Conservation (phyloP, 2,329 filamentous ascomycete species). For the Grosmannia clavigera region DNA sequence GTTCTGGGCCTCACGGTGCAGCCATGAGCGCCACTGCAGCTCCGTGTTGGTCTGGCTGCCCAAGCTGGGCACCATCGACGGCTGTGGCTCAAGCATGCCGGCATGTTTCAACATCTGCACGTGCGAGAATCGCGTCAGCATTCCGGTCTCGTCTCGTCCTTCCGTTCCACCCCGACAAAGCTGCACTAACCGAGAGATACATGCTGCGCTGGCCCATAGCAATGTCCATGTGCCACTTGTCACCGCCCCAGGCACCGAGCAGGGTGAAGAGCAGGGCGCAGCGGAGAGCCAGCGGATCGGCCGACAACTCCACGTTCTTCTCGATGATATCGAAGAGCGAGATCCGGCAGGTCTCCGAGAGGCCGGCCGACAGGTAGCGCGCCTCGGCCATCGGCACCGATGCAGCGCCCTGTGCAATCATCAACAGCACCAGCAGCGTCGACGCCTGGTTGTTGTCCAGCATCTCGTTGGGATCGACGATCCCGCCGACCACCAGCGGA, state of each 20-base stretch:
- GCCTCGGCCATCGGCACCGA: slow-evolving; percentile 54
- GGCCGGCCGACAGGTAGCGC: slow-evolving; percentile 49
- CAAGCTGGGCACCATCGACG: slow-evolving; percentile 29
- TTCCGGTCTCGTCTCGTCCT: background rate
- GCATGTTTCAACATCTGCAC: slow-evolving; percentile 54
- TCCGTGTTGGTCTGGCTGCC: slow-evolving; percentile 30
- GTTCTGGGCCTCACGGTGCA: slow-evolving; percentile 50
- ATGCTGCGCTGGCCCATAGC: slow-evolving; percentile 62
- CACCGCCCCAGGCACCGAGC: slow-evolving; percentile 59
- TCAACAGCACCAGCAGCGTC: slow-evolving; percentile 53
- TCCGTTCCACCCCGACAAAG: background rate
- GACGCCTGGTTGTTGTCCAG: slow-evolving; percentile 54
- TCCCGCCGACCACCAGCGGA: slow-evolving; percentile 45
- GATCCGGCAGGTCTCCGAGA: slow-evolving; percentile 60
- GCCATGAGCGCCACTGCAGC: slow-evolving; percentile 51
- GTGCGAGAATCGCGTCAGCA: background rate
- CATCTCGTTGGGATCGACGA: slow-evolving; percentile 54
- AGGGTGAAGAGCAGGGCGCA: slow-evolving; percentile 56
- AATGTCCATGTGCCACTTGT: slow-evolving; percentile 70
- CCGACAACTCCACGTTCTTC: slow-evolving; percentile 56
- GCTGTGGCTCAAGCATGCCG: slow-evolving; percentile 47
- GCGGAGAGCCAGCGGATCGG: slow-evolving; percentile 43
- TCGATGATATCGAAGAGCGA: slow-evolving; percentile 61
- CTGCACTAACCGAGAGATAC: slow-evolving; percentile 47
- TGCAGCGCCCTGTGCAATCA: slow-evolving; percentile 60